Evolutionary conservation across 441 rosid species (phyloP), one percentile per base, ranked within the genome.

Genomic region (Melastoma candidum): DNA sequence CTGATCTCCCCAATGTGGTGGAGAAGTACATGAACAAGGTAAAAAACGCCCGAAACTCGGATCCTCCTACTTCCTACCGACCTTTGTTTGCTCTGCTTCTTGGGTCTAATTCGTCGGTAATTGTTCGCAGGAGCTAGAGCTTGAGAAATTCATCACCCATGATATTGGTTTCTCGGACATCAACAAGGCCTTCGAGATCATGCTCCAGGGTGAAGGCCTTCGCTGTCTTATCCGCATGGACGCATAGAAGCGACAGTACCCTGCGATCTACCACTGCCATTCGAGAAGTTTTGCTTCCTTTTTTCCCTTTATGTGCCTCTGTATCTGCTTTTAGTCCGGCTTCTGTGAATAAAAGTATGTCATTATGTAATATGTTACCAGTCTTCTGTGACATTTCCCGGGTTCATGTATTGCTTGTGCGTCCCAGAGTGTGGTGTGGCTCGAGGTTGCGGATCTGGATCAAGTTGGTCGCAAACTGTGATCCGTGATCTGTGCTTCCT

Each of bases 21-120:
- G 60, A 62, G 17, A 62, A 9, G 60, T 62, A 62, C 44, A 62
- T 62, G 66, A 62, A 62, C 32, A 62, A 62, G 60, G 66, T 62
- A 55, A 12, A 12, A 56, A 17, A 17, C 22, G 22, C 32, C 44
- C 24, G 3, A 29, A 24, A 3, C n/a, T 9, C 13, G 4, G 14
- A 29, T 17, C 56, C 13, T 7, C 56, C 43, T 36, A 36, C 1
- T 6, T 10, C 8, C 43, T 36, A 4, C 12, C 22, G 22, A 17
- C 22, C 22, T 17, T 25, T 3, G 12, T 9, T 22, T 4, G n/a
- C 17, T 50, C 36, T 26, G 2, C 22, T 17, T 17, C 22, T 27
- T 50, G 12, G 0, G 11, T 39, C 43, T 4, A 50, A 27, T 12
- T 7, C 26, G 14, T 7, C 29, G 11, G 46, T 14, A 6, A 26